Base-by-base conservation (phyloP, 129 eudicot genomes). In the Erigeron canadensis region DNA sequence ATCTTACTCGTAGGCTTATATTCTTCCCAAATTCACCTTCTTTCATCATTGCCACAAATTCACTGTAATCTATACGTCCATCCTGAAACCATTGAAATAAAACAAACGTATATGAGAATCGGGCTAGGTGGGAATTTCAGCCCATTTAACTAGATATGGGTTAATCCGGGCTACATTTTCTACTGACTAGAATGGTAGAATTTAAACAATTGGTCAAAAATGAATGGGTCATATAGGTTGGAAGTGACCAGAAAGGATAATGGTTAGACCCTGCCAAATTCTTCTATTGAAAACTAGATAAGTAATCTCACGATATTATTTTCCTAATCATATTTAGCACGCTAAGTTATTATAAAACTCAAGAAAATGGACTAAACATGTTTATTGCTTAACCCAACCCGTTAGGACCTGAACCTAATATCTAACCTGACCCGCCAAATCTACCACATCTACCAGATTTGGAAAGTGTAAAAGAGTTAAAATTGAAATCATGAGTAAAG, bases 31-130 rank as follows among this genome's bases (percentile, higher is more conserved):
- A 82, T 3, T 85, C 87, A 15, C 87, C 82, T 68, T 85, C 91
- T 84, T 93, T 84, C 98, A 93, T 93, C 98, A 93, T 93, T 10
- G 96, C 89, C 66, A 85, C 96, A 71, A 92, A 92, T 79, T 92
- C 98, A 47, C 80, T 80, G 73, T 92, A 92, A 84, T 92, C 98
- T 42, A 92, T 92, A 54, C 81, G 78, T 13, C 96, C 98, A 56
- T 92, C 98, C 96, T 92, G 86, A 76, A 48, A 63, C 46, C 19
- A 22, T 37, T 2, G n/a, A 67, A 73, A 82, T 15, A 65, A 37
- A 7, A 44, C 34, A 34, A 47, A 9, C 16, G 9, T 65, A 38
- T 18, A 70, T 58, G 48, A 65, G 15, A 53, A 15, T 48, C 53
- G 62, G 16, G 47, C 13, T 39, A 21, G 34, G 34, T 28, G 0